Evolutionary conservation across 805 yeast genomes (phyloP).

Genomic region (Candida tibetensis): DNA sequence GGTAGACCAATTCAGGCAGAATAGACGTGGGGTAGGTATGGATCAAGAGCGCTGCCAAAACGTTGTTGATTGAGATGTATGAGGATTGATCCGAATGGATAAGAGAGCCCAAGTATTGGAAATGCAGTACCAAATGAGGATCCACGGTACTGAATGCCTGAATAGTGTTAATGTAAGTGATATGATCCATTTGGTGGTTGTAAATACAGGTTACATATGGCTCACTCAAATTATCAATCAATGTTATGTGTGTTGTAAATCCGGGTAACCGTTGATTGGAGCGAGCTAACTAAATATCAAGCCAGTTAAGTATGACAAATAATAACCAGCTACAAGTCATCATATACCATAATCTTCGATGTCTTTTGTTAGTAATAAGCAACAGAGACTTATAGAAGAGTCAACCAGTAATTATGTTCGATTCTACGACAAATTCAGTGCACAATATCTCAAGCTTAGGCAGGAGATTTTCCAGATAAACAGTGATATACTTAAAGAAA

Average conservation of each 20-base stretch:
- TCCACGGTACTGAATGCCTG: neutral
- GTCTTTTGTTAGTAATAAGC: slow-evolving; percentile 30
- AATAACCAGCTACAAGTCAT: too few relatives aligned
- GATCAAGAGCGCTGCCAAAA: neutral
- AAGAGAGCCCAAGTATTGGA: neutral
- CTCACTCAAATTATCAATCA: too few relatives aligned
- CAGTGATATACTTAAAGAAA: slow-evolving; percentile 11
- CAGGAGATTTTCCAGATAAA: slow-evolving; percentile 26
- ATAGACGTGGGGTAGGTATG: neutral
- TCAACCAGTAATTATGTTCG: slow-evolving; percentile 27
- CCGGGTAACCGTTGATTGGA: too few relatives aligned
- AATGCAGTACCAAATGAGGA: neutral
- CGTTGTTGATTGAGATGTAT: neutral
- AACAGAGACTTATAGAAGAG: slow-evolving; percentile 33
- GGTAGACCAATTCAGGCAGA: neutral
- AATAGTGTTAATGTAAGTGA: neutral
- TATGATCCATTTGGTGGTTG: neutral
- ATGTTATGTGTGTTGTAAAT: too few relatives aligned
- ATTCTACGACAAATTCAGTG: slow-evolving; percentile 31
- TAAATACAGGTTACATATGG: too few relatives aligned
- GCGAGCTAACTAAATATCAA: too few relatives aligned
- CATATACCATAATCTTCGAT: too few relatives aligned
- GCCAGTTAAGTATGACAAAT: too few relatives aligned
- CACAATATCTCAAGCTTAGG: slow-evolving; percentile 32
- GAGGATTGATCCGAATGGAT: neutral